Percentiles rank a stretch among this genome's conserved stretches.
phyloP scores from a whole-genome alignment of 352 stramenopile genomes.

The Pythium volutum region DNA sequence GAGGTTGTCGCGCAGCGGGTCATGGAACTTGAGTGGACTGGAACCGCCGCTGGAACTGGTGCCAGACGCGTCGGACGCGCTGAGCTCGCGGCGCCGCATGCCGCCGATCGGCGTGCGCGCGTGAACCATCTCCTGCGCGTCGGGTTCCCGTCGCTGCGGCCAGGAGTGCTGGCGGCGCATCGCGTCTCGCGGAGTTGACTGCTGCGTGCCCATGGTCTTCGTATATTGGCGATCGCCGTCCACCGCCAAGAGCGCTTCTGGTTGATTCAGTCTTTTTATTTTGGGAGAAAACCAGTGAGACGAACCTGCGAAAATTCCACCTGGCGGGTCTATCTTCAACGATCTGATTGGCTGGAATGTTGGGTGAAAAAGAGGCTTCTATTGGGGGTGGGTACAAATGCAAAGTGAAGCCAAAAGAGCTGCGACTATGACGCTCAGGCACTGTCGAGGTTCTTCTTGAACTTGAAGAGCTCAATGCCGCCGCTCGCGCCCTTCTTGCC shows the following conservation, averaged over 20 bases:
- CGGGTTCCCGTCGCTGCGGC: not conserved
- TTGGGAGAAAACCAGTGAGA: not conserved
- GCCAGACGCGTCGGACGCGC: constrained; percentile 12
- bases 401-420: not conserved
- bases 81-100: constrained; percentile 20
- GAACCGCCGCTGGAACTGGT: not conserved
- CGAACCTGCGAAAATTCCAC: constrained; percentile 11
- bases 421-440: constrained; percentile 4
- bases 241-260: no score
- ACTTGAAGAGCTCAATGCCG: constrained; percentile 47
- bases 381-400: constrained; percentile 19
- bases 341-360: constrained; percentile 20
- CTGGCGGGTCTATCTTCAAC: not conserved
- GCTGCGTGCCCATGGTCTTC: constrained; percentile 21
- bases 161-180: constrained; percentile 10
- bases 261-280: not conserved
- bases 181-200: constrained; percentile 8
- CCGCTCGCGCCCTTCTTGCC: constrained; percentile 12
- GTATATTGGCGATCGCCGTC: not conserved
- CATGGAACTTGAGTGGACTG: constrained; percentile 24
- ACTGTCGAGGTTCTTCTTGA: constrained; percentile 42
- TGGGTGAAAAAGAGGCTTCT: constrained; percentile 16
- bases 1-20: constrained; percentile 33
- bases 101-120: constrained; percentile 14
- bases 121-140: constrained; percentile 11